These are phyloP conservation scores for Saprolegnia diclina DNA, from an alignment of 352 stramenopile species.

Conservation along the genomic window DNA sequence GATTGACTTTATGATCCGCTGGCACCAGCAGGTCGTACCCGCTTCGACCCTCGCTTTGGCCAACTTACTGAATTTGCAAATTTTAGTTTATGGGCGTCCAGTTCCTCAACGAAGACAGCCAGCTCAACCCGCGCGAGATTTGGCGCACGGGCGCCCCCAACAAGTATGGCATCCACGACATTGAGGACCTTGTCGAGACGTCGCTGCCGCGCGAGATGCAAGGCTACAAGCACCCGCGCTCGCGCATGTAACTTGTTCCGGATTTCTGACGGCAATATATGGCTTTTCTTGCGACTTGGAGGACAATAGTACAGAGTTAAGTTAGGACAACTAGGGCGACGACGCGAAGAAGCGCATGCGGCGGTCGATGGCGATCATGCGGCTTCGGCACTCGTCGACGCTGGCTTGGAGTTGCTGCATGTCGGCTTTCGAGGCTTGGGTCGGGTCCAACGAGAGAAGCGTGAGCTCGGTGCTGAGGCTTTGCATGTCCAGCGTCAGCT, in stretches of 20 bases:
- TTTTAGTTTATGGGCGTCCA: conserved; percentile 78
- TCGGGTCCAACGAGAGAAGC: conserved; percentile 15
- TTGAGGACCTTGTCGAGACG: conserved; percentile 86
- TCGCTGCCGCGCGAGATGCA: conserved; percentile 84
- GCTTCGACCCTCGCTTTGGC: not conserved
- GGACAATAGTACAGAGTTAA: not conserved
- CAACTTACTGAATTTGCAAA: not conserved
- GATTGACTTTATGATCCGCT: conserved; percentile 92
- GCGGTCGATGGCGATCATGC: not conserved
- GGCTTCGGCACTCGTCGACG: not conserved
- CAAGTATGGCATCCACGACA: conserved; percentile 85
- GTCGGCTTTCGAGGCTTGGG: not conserved
- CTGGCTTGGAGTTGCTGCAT: not conserved
- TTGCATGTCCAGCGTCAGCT: conserved; percentile 20
- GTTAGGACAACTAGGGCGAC: not conserved
- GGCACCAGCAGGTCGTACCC: conserved; percentile 70
- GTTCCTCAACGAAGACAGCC: conserved; percentile 80
- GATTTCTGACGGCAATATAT: not conserved
- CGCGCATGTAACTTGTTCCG: conserved; percentile 53
- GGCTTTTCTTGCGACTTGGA: not conserved
- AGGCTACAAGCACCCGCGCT: conserved; percentile 83
- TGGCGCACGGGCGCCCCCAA: conserved; percentile 85
- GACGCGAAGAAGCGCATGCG: not conserved
- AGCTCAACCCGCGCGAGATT: conserved; percentile 85
- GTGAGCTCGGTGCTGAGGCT: conserved; percentile 18